These are phyloP conservation scores for Amesomyces nigricolor DNA, from an alignment of 2,329 filamentous ascomycete species.

Conservation along the genomic window DNA sequence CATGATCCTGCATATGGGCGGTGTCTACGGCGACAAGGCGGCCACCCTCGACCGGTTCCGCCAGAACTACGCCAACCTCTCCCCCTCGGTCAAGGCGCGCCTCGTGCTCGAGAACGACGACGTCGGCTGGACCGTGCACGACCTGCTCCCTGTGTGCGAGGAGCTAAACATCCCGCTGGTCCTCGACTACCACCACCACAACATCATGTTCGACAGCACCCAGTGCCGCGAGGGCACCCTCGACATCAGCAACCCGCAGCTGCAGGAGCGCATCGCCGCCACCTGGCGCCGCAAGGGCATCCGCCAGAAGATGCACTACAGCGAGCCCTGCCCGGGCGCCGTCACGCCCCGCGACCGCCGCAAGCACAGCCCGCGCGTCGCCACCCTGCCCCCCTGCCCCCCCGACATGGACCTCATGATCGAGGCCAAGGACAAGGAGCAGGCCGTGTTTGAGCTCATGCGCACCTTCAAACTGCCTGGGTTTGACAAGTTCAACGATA, in stretches of 20 bases:
- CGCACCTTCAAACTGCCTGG: slow-evolving; percentile 78
- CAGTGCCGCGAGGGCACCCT: slow-evolving; percentile 75
- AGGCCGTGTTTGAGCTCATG: slow-evolving; percentile 94
- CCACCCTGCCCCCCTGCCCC: slow-evolving; percentile 74
- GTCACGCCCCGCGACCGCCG: slow-evolving; percentile 72
- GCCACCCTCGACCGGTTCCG: slow-evolving; percentile 75
- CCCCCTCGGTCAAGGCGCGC: slow-evolving; percentile 67
- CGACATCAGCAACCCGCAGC: slow-evolving; percentile 59
- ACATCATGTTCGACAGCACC: slow-evolving; percentile 75
- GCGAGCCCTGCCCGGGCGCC: slow-evolving; percentile 69
- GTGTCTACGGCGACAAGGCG: slow-evolving; percentile 78
- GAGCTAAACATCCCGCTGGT: slow-evolving; percentile 91
- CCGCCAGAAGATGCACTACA: slow-evolving; percentile 96
- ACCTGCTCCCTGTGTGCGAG: slow-evolving; percentile 82
- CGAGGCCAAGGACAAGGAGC: slow-evolving; percentile 96
- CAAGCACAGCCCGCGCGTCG: slow-evolving; percentile 78
- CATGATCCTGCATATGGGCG: slow-evolving; percentile 93
- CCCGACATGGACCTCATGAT: slow-evolving; percentile 96
- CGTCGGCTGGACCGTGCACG: slow-evolving; percentile 86
- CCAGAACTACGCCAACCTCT: slow-evolving; percentile 62
- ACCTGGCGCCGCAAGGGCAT: slow-evolving; percentile 84
- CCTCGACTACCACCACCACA: slow-evolving; percentile 92
- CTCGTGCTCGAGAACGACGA: slow-evolving; percentile 94
- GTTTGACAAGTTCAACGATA: slow-evolving; percentile 66
- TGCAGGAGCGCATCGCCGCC: slow-evolving; percentile 71